A percentile compares a stretch with the other conserved stretches of the same genome.
phyloP scores from a whole-genome alignment of 2,329 filamentous ascomycete species.

The Zymoseptoria pseudotritici region DNA sequence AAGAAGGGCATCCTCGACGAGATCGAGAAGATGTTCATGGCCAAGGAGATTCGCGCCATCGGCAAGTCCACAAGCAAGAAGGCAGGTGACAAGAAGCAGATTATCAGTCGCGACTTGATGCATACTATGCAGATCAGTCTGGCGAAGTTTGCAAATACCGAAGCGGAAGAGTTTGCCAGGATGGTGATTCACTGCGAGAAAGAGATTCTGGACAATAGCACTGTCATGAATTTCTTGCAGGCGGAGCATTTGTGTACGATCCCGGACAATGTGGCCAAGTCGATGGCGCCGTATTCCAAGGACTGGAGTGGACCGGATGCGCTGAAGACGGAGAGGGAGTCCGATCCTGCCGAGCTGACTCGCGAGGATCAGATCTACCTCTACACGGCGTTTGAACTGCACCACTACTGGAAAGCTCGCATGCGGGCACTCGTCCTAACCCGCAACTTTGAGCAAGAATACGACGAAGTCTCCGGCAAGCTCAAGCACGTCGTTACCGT shows the following conservation, averaged over 20 bases:
- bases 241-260: conserved; percentile 89
- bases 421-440: conserved; percentile 87
- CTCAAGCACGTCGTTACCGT: conserved; percentile 79
- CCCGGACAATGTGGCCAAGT: conserved; percentile 80
- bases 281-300: conserved; percentile 90
- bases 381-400: conserved; percentile 84
- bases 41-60: conserved; percentile 89
- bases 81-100: conserved; percentile 93
- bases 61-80: conserved; percentile 57
- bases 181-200: conserved; percentile 95
- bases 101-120: conserved; percentile 84
- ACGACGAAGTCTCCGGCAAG: conserved; percentile 82
- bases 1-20: conserved; percentile 94
- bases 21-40: conserved; percentile 94
- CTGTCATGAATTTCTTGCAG: conserved; percentile 94
- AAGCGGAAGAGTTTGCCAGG: conserved; percentile 76
- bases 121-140: conserved; percentile 90
- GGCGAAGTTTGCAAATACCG: conserved; percentile 80
- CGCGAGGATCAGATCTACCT: conserved; percentile 94
- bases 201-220: conserved; percentile 77
- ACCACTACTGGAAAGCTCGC: conserved; percentile 97
- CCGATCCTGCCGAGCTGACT: conserved; percentile 80
- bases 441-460: conserved; percentile 75
- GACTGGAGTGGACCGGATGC: conserved; percentile 92
- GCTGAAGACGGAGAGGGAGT: conserved; percentile 67